A percentile compares a stretch with the other conserved stretches of the same genome.
These are phyloP conservation scores for Tetraselmis chui DNA, from an alignment of 139 green algal genomes.

Conservation along the genomic window DNA sequence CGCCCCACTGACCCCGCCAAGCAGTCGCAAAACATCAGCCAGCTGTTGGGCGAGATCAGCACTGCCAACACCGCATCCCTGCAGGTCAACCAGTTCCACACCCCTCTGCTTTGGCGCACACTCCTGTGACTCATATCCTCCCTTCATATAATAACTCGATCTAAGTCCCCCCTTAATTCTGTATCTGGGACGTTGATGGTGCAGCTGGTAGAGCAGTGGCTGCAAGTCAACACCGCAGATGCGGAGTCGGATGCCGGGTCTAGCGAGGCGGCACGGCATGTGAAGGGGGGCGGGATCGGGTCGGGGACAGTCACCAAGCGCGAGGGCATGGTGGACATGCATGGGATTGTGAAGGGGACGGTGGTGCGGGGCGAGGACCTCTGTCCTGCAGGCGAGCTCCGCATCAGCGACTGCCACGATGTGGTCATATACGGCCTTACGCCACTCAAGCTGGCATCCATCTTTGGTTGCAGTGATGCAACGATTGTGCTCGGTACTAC, in stretches of 20 bases:
- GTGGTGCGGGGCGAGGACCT: constrained; percentile 71
- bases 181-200: no score
- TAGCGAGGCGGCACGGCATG: neutral
- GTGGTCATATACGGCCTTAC: constrained; percentile 75
- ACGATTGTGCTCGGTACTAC: constrained; percentile 54
- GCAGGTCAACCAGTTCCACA: no score
- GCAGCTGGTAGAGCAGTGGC: neutral
- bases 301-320: constrained; percentile 2
- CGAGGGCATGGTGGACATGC: constrained; percentile 32
- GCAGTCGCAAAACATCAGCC: neutral
- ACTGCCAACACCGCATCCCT: neutral
- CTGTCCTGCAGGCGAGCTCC: constrained; percentile 36
- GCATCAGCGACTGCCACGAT: constrained; percentile 81
- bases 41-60: neutral
- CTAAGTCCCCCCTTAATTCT: no score
- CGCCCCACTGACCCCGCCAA: neutral
- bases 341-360: constrained; percentile 60
- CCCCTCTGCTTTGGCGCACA: no score
- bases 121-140: no score
- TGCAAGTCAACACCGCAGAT: constrained; percentile 8
- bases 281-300: neutral
- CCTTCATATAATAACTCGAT: no score
- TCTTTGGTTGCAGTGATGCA: constrained; percentile 77
- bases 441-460: constrained; percentile 56
- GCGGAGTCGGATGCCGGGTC: constrained; percentile 1